Conservation (phyloP, 2,329 filamentous ascomycete genomes). For the Venturiaceae sp. region DNA sequence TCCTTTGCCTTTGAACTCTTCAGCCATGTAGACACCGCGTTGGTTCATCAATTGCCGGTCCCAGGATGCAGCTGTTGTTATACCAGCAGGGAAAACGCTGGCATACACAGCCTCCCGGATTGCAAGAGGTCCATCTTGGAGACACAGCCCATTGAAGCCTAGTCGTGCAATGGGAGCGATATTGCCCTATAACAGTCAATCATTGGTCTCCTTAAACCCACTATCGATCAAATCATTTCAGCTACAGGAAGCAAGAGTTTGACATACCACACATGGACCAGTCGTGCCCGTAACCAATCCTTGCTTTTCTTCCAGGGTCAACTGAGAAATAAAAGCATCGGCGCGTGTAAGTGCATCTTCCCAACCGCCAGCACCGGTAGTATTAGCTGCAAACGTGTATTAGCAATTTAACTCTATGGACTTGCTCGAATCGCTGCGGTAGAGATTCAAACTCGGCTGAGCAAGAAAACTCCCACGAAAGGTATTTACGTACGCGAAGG, state of each 20-base stretch:
- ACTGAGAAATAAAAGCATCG: slow-evolving; percentile 26
- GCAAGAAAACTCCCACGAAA: neutral
- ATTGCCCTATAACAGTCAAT: slow-evolving; percentile 23
- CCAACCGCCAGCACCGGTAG: slow-evolving; percentile 16
- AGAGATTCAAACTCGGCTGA: too few species aligned
- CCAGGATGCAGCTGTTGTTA: slow-evolving; percentile 29
- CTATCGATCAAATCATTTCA: neutral
- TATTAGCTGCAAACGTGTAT: neutral
- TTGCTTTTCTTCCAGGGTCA: slow-evolving; percentile 29
- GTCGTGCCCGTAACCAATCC: slow-evolving; percentile 25
- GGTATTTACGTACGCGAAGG: slow-evolving; percentile 8
- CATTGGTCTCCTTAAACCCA: slow-evolving; percentile 22
- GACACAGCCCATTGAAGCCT: slow-evolving; percentile 25
- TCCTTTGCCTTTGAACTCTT: slow-evolving; percentile 32
- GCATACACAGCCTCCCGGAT: slow-evolving; percentile 27
- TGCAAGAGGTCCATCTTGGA: slow-evolving; percentile 30
- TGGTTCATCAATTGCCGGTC: slow-evolving; percentile 22
- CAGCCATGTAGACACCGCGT: slow-evolving; percentile 22
- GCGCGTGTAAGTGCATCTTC: slow-evolving; percentile 29
- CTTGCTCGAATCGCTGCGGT: too few species aligned
- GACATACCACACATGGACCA: slow-evolving; percentile 3
- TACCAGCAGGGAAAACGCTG: slow-evolving; percentile 28
- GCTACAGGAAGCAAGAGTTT: neutral
- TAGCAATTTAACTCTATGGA: neutral
- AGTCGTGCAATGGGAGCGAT: slow-evolving; percentile 25